Conservation (phyloP, 805 yeast species). For the Huiozyma sinensis region DNA sequence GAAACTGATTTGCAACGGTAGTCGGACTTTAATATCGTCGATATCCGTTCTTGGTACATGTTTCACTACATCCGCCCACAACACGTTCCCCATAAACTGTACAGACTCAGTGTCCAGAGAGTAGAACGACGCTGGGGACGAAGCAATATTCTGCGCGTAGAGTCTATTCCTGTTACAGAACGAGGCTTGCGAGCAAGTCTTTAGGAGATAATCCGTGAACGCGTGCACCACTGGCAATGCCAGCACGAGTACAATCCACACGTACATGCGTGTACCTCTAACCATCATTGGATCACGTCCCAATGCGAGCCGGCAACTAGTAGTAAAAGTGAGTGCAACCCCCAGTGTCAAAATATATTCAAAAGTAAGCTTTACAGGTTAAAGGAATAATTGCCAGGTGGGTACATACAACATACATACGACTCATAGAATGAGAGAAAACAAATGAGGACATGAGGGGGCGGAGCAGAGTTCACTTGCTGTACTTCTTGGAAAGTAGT, state of each 20-base stretch:
- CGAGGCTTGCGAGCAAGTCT: slow-evolving; percentile 69
- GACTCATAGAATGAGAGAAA: background rate
- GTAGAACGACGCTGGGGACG: slow-evolving; percentile 30
- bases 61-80: slow-evolving; percentile 42
- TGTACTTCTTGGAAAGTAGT: slow-evolving; percentile 41
- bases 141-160: slow-evolving; percentile 38
- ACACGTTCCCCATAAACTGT: slow-evolving; percentile 21
- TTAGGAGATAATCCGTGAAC: slow-evolving; percentile 60
- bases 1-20: slow-evolving; percentile 52
- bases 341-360: too few species aligned
- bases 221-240: slow-evolving; percentile 15
- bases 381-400: too few species aligned
- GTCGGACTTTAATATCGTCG: slow-evolving; percentile 30
- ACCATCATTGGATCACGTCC: too few species aligned
- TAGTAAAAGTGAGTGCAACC: too few species aligned
- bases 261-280: too few species aligned
- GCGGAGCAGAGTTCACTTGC: slow-evolving; percentile 47
- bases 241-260: too few species aligned
- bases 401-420: too few species aligned
- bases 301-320: too few species aligned
- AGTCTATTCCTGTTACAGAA: slow-evolving; percentile 74
- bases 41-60: slow-evolving; percentile 20
- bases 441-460: too few species aligned
- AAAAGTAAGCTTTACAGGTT: too few species aligned
- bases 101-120: slow-evolving; percentile 32